Conservation (phyloP, 2,329 filamentous ascomycete species). For the Ophiostoma pallidulum region DNA sequence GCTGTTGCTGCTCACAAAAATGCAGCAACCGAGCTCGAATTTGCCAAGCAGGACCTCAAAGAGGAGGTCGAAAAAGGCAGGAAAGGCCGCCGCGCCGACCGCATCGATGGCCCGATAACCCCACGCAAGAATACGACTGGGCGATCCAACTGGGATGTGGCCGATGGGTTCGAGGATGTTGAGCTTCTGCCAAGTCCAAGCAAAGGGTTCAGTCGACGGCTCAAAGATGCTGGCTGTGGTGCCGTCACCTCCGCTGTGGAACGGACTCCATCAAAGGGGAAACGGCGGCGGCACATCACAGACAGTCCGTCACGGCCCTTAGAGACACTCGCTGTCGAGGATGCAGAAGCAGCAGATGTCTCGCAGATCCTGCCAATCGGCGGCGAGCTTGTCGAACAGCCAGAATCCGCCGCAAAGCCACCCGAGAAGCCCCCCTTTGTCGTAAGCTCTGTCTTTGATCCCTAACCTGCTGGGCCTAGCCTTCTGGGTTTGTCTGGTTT, state of each 20-base stretch:
- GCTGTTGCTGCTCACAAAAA: constrained; percentile 56
- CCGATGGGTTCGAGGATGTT: constrained; percentile 70
- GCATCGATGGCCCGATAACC: constrained; percentile 29
- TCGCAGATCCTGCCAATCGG: neutral
- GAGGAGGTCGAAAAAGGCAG: constrained; percentile 44
- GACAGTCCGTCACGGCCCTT: constrained; percentile 59
- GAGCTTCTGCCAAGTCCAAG: constrained; percentile 46
- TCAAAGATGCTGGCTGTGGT: constrained; percentile 30
- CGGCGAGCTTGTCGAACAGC: neutral
- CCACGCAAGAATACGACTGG: constrained; percentile 43
- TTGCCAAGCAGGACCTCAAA: constrained; percentile 60
- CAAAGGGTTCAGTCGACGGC: constrained; percentile 34
- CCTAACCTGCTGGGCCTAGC: too few species aligned
- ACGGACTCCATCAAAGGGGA: constrained; percentile 55
- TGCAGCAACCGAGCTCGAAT: constrained; percentile 60
- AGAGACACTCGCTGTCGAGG: constrained; percentile 32
- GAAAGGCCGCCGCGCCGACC: constrained; percentile 22
- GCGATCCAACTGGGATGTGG: constrained; percentile 47
- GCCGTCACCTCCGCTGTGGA: constrained; percentile 38
- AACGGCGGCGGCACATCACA: constrained; percentile 56
- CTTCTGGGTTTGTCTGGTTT: too few species aligned
- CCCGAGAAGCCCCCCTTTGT: constrained; percentile 30
- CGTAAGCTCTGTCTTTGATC: constrained; percentile 23
- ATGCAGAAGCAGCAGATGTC: neutral
- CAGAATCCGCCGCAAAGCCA: neutral